Percentiles rank a stretch among this genome's conserved stretches.
Evolutionary conservation across 306 rosid species (phyloP).

Genomic region (Chamaecrista fasciculata): DNA sequence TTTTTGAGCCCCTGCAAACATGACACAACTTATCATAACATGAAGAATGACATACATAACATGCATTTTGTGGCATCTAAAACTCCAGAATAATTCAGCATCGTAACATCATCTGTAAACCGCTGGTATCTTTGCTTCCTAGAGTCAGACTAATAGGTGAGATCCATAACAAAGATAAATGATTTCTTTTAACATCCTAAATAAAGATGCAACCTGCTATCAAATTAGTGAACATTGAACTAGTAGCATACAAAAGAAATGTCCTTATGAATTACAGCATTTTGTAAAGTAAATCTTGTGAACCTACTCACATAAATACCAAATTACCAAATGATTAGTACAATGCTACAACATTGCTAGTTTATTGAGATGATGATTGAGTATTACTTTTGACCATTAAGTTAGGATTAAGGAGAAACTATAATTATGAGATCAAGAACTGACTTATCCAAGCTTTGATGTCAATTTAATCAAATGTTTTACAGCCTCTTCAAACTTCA

Average conservation of each 20-base stretch:
- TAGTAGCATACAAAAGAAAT: neutral
- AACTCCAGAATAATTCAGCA: slow-evolving; percentile 13
- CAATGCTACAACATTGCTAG: neutral
- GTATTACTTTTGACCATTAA: neutral
- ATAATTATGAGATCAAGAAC: too few species aligned
- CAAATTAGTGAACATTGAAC: neutral
- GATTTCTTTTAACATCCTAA: neutral
- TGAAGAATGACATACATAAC: slow-evolving; percentile 10
- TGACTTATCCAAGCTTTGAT: neutral
- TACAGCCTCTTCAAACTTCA: neutral
- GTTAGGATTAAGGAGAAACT: neutral
- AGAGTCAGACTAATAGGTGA: neutral
- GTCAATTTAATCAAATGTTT: neutral
- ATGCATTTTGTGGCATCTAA: slow-evolving; percentile 23
- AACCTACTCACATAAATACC: neutral
- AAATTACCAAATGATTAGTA: neutral
- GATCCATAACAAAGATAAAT: neutral
- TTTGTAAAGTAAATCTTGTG: neutral
- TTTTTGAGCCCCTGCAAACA: slow-evolving; percentile 85
- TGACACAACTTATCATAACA: slow-evolving; percentile 18
- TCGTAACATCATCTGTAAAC: slow-evolving; percentile 4
- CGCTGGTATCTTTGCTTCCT: neutral
- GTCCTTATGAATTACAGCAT: neutral
- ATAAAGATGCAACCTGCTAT: neutral
- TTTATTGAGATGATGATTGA: neutral